Conservation (phyloP, 2,329 filamentous ascomycete species). For the Colletotrichum tofieldiae region DNA sequence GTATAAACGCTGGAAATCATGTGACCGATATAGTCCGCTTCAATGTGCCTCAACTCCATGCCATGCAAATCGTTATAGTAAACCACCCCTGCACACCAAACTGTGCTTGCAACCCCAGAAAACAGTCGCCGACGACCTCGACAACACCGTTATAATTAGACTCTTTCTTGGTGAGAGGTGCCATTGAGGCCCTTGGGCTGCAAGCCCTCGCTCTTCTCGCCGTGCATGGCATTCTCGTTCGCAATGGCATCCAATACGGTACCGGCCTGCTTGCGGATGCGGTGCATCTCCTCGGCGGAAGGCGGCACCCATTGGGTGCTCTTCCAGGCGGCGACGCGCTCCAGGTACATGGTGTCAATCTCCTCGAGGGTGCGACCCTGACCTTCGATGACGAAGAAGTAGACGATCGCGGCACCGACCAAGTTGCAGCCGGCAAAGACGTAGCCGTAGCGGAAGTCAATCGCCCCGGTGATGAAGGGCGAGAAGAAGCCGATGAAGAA, state of each 20-base stretch:
- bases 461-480: conserved; percentile 81
- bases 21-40: not conserved
- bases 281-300: conserved; percentile 59
- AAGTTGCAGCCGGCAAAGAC: conserved; percentile 83
- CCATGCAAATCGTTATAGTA: conserved; percentile 10
- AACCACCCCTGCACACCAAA: not conserved
- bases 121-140: not conserved
- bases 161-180: conserved; percentile 31
- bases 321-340: conserved; percentile 75
- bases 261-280: conserved; percentile 59
- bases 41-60: conserved; percentile 25
- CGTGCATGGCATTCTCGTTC: conserved; percentile 14
- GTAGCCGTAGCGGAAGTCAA: conserved; percentile 82
- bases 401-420: conserved; percentile 75
- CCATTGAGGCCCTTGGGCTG: conserved; percentile 18
- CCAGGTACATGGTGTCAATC: conserved; percentile 84
- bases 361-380: conserved; percentile 83
- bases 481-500: conserved; percentile 86
- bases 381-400: conserved; percentile 84
- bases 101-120: not conserved
- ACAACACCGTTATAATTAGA: not conserved
- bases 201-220: conserved; percentile 27
- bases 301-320: conserved; percentile 69
- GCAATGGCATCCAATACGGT: conserved; percentile 53
- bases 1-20: conserved; percentile 4